phyloP scores from a whole-genome alignment of 1,284 basidiomycete species.

The Boletellus deceptivus region DNA sequence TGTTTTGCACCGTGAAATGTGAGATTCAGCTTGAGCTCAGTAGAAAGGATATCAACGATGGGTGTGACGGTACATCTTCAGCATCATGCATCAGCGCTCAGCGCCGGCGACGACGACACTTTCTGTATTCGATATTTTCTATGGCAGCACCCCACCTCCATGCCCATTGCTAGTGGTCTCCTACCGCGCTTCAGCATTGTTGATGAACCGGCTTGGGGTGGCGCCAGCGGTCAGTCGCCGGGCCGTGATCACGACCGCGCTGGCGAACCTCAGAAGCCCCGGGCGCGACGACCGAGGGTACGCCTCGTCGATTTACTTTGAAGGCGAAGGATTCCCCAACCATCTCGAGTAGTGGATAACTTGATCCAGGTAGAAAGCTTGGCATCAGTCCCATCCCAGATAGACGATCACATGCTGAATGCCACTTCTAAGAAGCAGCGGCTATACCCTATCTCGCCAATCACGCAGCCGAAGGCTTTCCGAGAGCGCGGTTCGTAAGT shows the following conservation, averaged over 20 bases:
- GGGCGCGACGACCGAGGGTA: conserved; percentile 53
- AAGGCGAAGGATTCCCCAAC: no score
- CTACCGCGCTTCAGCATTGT: conserved; percentile 32
- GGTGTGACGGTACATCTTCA: conserved; percentile 83
- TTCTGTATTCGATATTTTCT: conserved; percentile 37
- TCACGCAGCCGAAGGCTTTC: no score
- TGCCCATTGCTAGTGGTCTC: conserved; percentile 28
- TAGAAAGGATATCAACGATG: conserved; percentile 47
- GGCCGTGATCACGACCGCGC: conserved; percentile 35
- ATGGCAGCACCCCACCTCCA: conserved; percentile 41
- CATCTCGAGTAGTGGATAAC: no score
- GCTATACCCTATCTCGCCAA: no score
- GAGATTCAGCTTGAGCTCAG: no score
- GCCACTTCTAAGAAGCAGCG: no score
- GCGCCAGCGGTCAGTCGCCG: conserved; percentile 46
- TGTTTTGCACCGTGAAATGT: no score
- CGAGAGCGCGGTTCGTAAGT: no score
- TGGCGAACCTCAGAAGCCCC: conserved; percentile 61
- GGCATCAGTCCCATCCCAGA: no score
- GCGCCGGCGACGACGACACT: conserved; percentile 44
- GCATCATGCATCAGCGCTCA: no score
- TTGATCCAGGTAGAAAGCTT: no score
- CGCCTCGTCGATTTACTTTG: conserved; percentile 16
- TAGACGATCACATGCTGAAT: no score
- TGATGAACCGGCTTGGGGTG: conserved; percentile 45